Evolutionary conservation across 129 eudicot genomes (phyloP), one percentile per base, ranked within the genome.

Genomic region (Tagetes erecta): DNA sequence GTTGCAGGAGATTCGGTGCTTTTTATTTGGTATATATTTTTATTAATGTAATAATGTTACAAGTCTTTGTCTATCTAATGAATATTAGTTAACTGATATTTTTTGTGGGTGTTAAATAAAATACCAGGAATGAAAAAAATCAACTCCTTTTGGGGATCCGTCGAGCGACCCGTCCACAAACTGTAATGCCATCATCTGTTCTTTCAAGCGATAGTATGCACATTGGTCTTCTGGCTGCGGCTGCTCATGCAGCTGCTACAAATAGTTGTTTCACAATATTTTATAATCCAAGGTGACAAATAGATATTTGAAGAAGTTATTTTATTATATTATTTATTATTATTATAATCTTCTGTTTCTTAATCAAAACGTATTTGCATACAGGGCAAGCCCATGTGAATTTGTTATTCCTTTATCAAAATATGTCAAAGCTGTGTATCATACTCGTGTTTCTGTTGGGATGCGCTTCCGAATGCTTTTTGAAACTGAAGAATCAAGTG

Each of bases 401-500:
- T 94, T 94, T 80, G 97, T 94, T 64, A 94, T 94, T 70, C 89
- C 96, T 8, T 86, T 94, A 56, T 83, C 99, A 35, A 94, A 94
- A 76, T 94, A 94, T 70, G 91, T 84, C 66, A 94, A 94, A 85
- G 99, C 99, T 68, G 97, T 91, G 71, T 91, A 88, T 85, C 97
- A 94, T 80, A 94, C 97, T 3, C 94, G 99, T 63, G 94, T 94
- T 73, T 90, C 99, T 70, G 99, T 94, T 52, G 99, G 99, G 76
- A 94, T 94, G 99, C 96, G 99, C 37, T 94, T 94, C 72, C 93
- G 99, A 40, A 94, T 94, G 99, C 91, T 94, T 56, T 94, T 94
- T 82, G 99, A 94, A 82, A 94, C 99, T 50, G 99, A 94, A 82
- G 99, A 94, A 83, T 94, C 99, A 50, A 94, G 97, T 81, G 99